Conservation (phyloP, 768 basidiomycete genomes). For the Russula virescens region DNA sequence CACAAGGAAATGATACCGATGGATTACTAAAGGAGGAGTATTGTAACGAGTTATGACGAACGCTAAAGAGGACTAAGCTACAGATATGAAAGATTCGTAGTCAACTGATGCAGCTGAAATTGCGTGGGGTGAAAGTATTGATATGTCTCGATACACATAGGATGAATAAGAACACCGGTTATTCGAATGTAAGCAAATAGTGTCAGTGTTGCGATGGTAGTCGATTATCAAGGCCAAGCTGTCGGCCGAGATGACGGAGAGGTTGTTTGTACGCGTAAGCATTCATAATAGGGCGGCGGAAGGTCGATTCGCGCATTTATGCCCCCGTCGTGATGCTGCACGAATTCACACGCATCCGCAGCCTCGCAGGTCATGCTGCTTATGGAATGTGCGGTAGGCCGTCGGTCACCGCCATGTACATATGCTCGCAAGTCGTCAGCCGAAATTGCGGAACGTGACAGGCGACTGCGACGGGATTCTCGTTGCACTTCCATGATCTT, state of each 20-base stretch:
- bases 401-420: background rate
- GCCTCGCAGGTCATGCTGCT: background rate
- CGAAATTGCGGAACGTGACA: background rate
- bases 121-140: background rate
- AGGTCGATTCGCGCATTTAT: conserved; percentile 6
- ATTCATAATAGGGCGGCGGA: conserved; percentile 21
- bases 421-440: conserved; percentile 7
- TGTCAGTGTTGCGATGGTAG: background rate
- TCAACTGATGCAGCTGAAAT: background rate
- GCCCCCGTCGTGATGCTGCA: conserved; percentile 19
- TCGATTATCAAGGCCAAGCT: background rate
- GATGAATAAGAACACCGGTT: background rate
- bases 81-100: background rate
- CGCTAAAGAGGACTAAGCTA: conserved; percentile 3
- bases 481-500: conserved; percentile 7
- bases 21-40: background rate
- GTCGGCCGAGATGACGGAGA: background rate
- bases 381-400: conserved; percentile 6
- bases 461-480: background rate
- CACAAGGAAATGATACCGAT: no score
- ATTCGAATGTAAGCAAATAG: background rate
- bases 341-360: background rate
- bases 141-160: background rate
- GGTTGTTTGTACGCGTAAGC: conserved; percentile 2
- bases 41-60: background rate